phyloP scores from a whole-genome alignment of 306 rosid genomes.

The Alnus rubra region DNA sequence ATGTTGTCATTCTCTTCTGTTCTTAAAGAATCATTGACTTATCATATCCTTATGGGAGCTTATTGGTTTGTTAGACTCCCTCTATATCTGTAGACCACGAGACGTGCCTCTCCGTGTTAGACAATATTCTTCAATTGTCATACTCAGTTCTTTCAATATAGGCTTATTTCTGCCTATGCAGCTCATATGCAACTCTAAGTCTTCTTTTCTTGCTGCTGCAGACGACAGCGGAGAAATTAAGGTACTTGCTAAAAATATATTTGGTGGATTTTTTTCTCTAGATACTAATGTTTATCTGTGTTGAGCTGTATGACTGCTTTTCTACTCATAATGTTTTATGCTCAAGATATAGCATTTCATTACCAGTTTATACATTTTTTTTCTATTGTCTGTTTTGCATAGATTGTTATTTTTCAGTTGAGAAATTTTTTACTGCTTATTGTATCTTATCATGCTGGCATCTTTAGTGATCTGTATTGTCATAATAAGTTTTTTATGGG shows the following conservation, averaged over 20 bases:
- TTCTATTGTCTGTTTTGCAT: neutral
- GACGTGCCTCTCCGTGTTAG: neutral
- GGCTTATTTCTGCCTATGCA: conserved; percentile 36
- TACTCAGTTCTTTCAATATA: conserved; percentile 6
- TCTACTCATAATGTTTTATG: conserved; percentile 16
- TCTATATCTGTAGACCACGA: neutral
- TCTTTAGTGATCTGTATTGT: neutral
- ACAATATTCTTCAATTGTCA: conserved; percentile 13
- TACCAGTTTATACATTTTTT: neutral
- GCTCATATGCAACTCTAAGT: conserved; percentile 72
- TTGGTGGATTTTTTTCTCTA: neutral
- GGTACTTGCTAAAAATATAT: conserved; percentile 45
- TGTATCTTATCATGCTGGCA: neutral
- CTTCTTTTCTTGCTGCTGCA: conserved; percentile 92
- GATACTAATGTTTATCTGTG: neutral
- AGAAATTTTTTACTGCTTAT: neutral
- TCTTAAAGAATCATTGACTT: too few species aligned
- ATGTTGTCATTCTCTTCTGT: too few species aligned
- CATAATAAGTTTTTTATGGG: neutral
- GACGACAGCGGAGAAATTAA: conserved; percentile 92
- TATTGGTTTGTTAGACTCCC: neutral
- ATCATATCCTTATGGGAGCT: neutral
- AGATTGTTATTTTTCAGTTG: neutral
- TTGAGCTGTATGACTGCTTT: conserved; percentile 11
- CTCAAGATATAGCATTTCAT: neutral